Evolutionary conservation across 2,329 filamentous ascomycete species (phyloP), one percentile per base, ranked within the genome.

Genomic region (Salinomyces thailandicus): DNA sequence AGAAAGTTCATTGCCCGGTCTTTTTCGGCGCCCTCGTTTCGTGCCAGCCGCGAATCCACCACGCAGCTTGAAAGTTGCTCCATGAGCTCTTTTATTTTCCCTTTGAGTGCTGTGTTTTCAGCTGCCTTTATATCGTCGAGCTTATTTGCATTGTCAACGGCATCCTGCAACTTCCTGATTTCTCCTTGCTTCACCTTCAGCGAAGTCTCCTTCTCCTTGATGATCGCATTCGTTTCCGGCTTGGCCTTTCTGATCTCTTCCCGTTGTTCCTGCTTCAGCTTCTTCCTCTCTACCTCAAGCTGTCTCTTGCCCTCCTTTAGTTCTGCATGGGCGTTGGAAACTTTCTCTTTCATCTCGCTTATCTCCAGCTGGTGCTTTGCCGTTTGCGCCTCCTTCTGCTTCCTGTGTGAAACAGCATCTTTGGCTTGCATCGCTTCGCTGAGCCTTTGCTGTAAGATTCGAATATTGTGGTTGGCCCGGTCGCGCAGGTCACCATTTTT

Each of bases 191-290:
- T 34, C 14, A 37, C 26, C 14, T 42, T 33, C 17, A 44, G 29
- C 19, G 29, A 16, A 5, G 18, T 14, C 4, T 41, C 17, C 33
- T 43, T 43, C 3, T 37, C 39, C 33, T 42, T 43, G 24, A 48
- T 9, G 2, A 37, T 37, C 2, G 31, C 20, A 16, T 39, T 26
- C n/a, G 19, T 35, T 3, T 43, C 38, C 2, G 42, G 39, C 33
- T 42, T 48, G 14, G 27, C 17, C 2, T 39, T 33, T 3, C 30
- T 36, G 35, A 43, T 41, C 16, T 42, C 39, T 4, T 36, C 39
- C 11, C 32, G 31, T 15, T 37, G 38, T 18, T 38, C 34, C 4
- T 20, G 31, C 24, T 33, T 36, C 7, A 44, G 22, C 7, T 30
- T 39, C 13, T 38, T 41, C 22, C n/a, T 26, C 22, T 26, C 22